phyloP scores from a whole-genome alignment of 768 basidiomycete genomes.

The Lactarius trivialis region DNA sequence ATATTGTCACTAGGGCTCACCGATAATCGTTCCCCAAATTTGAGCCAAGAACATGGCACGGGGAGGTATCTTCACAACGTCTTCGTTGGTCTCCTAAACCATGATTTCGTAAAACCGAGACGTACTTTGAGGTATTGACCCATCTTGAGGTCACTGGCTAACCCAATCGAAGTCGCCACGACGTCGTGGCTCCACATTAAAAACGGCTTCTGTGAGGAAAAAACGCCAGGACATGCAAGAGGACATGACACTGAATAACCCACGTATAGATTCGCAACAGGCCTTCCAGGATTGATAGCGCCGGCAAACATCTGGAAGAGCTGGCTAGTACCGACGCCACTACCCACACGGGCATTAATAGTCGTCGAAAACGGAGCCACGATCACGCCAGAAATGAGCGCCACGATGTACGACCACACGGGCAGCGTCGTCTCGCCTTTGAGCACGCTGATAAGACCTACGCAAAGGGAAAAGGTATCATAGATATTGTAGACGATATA shows the following conservation, averaged over 20 bases:
- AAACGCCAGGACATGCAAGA: too few species aligned
- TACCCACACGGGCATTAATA: slow-evolving; percentile 53
- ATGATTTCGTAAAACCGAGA: neutral
- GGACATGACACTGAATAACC: neutral
- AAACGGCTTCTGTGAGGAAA: neutral
- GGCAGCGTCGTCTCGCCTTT: slow-evolving; percentile 57
- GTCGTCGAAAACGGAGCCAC: slow-evolving; percentile 49
- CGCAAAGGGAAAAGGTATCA: neutral
- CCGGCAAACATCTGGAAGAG: slow-evolving; percentile 63
- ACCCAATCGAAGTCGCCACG: slow-evolving; percentile 44
- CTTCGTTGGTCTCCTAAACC: neutral
- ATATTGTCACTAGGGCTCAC: slow-evolving; percentile 14
- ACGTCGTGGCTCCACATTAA: slow-evolving; percentile 60
- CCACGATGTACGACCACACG: slow-evolving; percentile 56
- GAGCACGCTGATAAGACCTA: slow-evolving; percentile 35
- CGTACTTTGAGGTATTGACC: slow-evolving; percentile 36
- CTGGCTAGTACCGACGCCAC: slow-evolving; percentile 52
- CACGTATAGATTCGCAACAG: slow-evolving; percentile 65
- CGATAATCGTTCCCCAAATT: slow-evolving; percentile 58
- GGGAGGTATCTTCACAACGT: slow-evolving; percentile 51
- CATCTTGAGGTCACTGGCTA: slow-evolving; percentile 55
- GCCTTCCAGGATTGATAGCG: slow-evolving; percentile 52
- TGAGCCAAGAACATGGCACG: slow-evolving; percentile 60
- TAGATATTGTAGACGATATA: neutral
- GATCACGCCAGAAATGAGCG: slow-evolving; percentile 42